These are phyloP conservation scores for Lactifluus pinguis DNA, from an alignment of 768 basidiomycete species.

Conservation along the genomic window DNA sequence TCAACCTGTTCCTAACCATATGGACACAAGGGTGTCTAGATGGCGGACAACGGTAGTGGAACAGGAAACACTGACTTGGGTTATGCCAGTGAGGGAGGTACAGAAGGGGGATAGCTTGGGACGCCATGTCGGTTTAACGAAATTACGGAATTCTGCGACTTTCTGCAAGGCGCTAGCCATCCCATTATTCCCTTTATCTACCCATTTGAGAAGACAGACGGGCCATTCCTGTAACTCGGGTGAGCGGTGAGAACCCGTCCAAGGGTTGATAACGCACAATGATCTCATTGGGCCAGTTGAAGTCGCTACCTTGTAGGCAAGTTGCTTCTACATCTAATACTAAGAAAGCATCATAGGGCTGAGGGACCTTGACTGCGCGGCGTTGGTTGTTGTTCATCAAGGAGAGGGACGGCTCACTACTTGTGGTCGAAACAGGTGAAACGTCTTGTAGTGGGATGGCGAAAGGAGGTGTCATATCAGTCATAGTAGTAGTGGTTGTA, in stretches of 20 bases:
- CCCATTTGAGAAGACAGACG: slow-evolving; percentile 82
- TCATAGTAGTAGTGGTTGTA: slow-evolving; percentile 10
- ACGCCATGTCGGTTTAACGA: slow-evolving; percentile 81
- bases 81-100: slow-evolving; percentile 81
- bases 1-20: slow-evolving; percentile 68
- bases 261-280: slow-evolving; percentile 50
- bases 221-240: slow-evolving; percentile 70
- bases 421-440: neutral
- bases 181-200: slow-evolving; percentile 44
- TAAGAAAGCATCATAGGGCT: slow-evolving; percentile 68
- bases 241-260: neutral
- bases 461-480: neutral
- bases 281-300: slow-evolving; percentile 90
- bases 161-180: slow-evolving; percentile 51
- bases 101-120: slow-evolving; percentile 80
- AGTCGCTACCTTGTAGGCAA: slow-evolving; percentile 56
- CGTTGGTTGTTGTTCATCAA: neutral
- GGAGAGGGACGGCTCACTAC: neutral
- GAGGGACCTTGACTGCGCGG: slow-evolving; percentile 24
- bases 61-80: slow-evolving; percentile 54
- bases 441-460: neutral
- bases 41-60: neutral
- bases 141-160: slow-evolving; percentile 78
- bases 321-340: slow-evolving; percentile 90
- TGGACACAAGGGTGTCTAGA: neutral